phyloP scores from a whole-genome alignment of 106 monocot species.

The Alisma plantagoaquatica region DNA sequence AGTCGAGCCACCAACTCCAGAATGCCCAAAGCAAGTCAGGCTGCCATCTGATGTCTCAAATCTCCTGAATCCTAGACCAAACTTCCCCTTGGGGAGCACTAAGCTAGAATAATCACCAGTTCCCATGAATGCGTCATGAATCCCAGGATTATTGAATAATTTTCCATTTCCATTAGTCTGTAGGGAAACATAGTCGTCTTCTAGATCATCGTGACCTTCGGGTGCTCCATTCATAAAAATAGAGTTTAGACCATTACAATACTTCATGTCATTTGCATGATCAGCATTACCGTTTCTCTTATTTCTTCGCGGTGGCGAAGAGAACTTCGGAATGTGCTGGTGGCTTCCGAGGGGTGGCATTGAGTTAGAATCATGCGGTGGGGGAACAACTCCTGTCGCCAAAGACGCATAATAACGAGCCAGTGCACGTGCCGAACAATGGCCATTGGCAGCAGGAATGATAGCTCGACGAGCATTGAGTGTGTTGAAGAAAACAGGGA shows the following conservation, averaged over 20 bases:
- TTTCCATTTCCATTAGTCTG: not conserved
- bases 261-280: not conserved
- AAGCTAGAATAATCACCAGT: constrained; percentile 40
- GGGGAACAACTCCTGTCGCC: constrained; percentile 43
- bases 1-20: constrained; percentile 88
- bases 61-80: constrained; percentile 83
- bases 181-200: not conserved
- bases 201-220: not conserved
- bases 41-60: constrained; percentile 21
- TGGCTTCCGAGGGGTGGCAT: constrained; percentile 66
- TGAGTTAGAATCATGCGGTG: constrained; percentile 48
- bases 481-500: constrained; percentile 80
- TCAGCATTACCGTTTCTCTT: constrained; percentile 20
- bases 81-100: constrained; percentile 46
- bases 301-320: constrained; percentile 29
- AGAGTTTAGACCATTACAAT: too few relatives aligned
- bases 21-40: constrained; percentile 61
- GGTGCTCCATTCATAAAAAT: not conserved
- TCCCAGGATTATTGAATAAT: constrained; percentile 38
- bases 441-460: constrained; percentile 94
- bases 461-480: constrained; percentile 83
- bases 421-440: constrained; percentile 86
- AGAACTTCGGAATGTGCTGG: constrained; percentile 51
- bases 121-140: constrained; percentile 78
- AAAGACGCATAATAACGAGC: constrained; percentile 91